Base-by-base conservation (phyloP, 2,329 filamentous ascomycete genomes). In the Chalaropsis thielavioides region DNA sequence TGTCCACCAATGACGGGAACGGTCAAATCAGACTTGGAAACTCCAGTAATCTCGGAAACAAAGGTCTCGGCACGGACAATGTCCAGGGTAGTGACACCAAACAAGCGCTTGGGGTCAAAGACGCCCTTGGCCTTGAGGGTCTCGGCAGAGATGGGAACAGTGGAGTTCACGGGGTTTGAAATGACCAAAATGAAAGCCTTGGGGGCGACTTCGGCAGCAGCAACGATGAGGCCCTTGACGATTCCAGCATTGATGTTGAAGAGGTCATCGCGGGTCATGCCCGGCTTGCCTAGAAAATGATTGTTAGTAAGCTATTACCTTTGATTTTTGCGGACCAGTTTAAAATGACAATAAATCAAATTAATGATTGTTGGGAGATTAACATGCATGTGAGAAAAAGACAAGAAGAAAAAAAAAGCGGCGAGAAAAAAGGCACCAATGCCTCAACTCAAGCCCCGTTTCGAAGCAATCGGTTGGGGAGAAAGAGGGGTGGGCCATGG, bases 221-320 rank as follows among this genome's bases (percentile, higher is more conserved):
- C 86, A 81, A 95, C 88, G 72, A 95, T 87, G 70, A 99, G 83
- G 71, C 90, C 91, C 79, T 94, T 90, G 74, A 99, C 94, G 74
- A 99, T 99, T 72, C 92, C 90, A 68, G 94, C 94, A 77, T 99
- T 99, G 83, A 96, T 96, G 81, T 96, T 96, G 88, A 99, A 99
- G 67, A 99, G 89, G 75, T 97, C 94, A 73, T 99, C 94, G 80
- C 94, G 91, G 77, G 89, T 96, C 94, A 99, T 99, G 73, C 94
- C 94, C 72, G 94, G 94, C 84, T 97, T 97, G 79, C 92, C 92
- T 96, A 69, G 67, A 67, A 51, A 22, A 31, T 22, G 51, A 17
- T 63, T 35, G 69, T 71, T 56, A 73, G 70, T 72, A 65, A 71
- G 69, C 67, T 64, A 69, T 49, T 11, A 43, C 10, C 6, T 46